These are phyloP conservation scores for Neonectria ditissima DNA, from an alignment of 2,329 filamentous ascomycete genomes.

Conservation along the genomic window DNA sequence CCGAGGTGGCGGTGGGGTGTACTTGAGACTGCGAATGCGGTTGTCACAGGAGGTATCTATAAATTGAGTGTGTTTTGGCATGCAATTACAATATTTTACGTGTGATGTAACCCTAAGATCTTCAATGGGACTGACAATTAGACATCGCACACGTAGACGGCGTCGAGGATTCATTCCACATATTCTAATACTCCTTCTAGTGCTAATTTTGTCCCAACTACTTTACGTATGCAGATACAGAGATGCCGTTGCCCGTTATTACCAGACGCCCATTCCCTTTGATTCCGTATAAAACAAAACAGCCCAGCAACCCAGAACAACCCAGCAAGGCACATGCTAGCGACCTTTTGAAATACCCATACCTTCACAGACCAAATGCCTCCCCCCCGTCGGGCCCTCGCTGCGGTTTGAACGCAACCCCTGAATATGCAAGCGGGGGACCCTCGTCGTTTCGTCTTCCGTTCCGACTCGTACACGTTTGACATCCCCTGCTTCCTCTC, in stretches of 20 bases:
- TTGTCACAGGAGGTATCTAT: no score
- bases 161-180: conserved; percentile 19
- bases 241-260: conserved; percentile 19
- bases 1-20: conserved; percentile 31
- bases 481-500: background rate
- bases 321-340: conserved; percentile 17
- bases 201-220: conserved; percentile 21
- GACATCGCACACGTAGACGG: background rate
- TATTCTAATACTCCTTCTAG: conserved; percentile 10
- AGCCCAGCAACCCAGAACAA: conserved; percentile 19
- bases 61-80: no score
- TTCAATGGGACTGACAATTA: background rate
- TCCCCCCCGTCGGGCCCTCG: background rate
- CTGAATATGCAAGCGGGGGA: conserved; percentile 13
- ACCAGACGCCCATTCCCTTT: conserved; percentile 21
- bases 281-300: conserved; percentile 23
- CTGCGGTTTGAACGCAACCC: conserved; percentile 12
- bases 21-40: background rate
- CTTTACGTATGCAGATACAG: conserved; percentile 22
- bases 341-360: conserved; percentile 20
- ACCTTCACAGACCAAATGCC: conserved; percentile 6
- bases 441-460: conserved; percentile 17
- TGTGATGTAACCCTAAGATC: background rate
- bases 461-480: conserved; percentile 26
- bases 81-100: background rate